Conservation (phyloP, 768 basidiomycete genomes). For the Tricholomella constricta region DNA sequence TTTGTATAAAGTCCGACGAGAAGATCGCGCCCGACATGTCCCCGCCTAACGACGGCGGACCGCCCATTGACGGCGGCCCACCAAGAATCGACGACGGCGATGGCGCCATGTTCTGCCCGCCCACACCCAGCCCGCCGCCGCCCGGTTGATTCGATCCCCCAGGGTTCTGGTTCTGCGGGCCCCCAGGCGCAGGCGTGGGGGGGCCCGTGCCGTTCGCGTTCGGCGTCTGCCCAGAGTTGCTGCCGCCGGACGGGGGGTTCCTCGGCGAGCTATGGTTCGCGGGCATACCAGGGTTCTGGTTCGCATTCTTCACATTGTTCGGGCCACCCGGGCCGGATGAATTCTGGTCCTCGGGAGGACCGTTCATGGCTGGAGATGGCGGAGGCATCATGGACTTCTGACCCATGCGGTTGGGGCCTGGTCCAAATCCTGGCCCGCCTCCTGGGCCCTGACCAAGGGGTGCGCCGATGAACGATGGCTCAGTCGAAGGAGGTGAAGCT, state of each 20-base stretch:
- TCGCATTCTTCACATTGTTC: constrained; percentile 29
- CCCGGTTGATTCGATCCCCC: constrained; percentile 11
- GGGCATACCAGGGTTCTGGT: constrained; percentile 31
- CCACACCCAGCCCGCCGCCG: background rate
- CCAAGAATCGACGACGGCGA: constrained; percentile 30
- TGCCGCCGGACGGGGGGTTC: constrained; percentile 25
- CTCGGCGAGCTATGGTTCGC: constrained; percentile 43
- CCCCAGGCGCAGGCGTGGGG: constrained; percentile 28
- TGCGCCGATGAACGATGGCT: constrained; percentile 42
- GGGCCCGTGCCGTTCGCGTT: constrained; percentile 30
- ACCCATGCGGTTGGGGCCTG: constrained; percentile 30
- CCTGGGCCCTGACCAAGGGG: constrained; percentile 31
- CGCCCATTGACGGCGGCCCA: constrained; percentile 10
- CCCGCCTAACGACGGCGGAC: constrained; percentile 12
- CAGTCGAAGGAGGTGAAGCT: constrained; percentile 47
- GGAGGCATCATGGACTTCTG: constrained; percentile 52
- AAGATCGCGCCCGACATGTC: constrained; percentile 22
- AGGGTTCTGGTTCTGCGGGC: constrained; percentile 18
- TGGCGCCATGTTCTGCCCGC: constrained; percentile 24
- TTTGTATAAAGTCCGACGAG: constrained; percentile 47
- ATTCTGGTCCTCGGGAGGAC: constrained; percentile 29
- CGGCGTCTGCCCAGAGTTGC: constrained; percentile 20
- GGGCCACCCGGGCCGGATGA: constrained; percentile 24
- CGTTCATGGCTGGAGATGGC: constrained; percentile 48
- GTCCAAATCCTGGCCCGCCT: constrained; percentile 31